These are phyloP conservation scores for Penicillium herquei DNA, from an alignment of 495 filamentous ascomycete species.

Conservation along the genomic window DNA sequence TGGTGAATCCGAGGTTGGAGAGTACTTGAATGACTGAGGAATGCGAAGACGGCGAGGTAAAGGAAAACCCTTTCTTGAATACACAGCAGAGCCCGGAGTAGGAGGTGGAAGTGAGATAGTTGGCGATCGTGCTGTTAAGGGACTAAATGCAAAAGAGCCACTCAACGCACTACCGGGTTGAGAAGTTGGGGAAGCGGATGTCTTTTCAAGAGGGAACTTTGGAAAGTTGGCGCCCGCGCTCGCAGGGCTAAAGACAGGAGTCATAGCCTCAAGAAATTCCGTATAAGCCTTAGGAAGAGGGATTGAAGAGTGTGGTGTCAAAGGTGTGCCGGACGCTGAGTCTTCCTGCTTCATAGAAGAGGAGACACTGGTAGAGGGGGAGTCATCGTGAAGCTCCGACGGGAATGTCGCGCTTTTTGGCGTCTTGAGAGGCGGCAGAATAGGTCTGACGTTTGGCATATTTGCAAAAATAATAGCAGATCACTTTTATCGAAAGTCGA, in stretches of 20 bases:
- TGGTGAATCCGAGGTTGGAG: background rate
- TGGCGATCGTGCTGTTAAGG: constrained; percentile 18
- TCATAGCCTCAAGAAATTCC: constrained; percentile 82
- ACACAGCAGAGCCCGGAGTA: background rate
- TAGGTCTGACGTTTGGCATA: constrained; percentile 60
- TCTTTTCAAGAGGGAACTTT: constrained; percentile 29
- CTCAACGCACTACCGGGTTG: constrained; percentile 41
- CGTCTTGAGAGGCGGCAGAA: constrained; percentile 71
- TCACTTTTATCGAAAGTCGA: too few relatives aligned
- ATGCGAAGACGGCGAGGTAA: constrained; percentile 42
- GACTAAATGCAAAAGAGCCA: constrained; percentile 24
- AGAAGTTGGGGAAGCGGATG: constrained; percentile 35
- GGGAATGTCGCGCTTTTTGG: constrained; percentile 76
- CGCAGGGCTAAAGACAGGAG: constrained; percentile 54
- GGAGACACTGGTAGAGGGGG: constrained; percentile 28
- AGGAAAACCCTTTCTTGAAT: constrained; percentile 1
- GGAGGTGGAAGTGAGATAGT: constrained; percentile 35
- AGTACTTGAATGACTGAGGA: constrained; percentile 7
- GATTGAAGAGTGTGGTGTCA: constrained; percentile 1
- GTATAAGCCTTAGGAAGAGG: constrained; percentile 62
- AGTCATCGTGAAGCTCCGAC: constrained; percentile 60
- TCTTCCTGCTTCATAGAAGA: constrained; percentile 5
- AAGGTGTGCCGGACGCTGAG: constrained; percentile 5
- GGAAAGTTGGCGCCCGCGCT: constrained; percentile 35
- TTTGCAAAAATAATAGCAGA: constrained; percentile 9